These are phyloP conservation scores for Aspergillus sclerotialis DNA, from an alignment of 2,329 filamentous ascomycete species.

Conservation along the genomic window DNA sequence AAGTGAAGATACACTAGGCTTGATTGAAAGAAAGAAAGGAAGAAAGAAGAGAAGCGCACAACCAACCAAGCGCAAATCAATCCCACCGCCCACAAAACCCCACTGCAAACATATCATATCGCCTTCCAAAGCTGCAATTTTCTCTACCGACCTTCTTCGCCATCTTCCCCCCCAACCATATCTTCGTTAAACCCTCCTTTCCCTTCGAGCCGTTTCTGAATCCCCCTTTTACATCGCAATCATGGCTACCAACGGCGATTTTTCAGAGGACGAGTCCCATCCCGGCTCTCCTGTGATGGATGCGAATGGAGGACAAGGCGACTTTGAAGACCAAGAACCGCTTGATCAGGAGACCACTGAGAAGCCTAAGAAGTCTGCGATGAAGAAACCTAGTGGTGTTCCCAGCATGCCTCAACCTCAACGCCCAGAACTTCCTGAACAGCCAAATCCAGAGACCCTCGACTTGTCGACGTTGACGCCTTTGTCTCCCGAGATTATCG, in stretches of 20 bases:
- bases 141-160: too few species aligned
- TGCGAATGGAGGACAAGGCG: slow-evolving; percentile 55
- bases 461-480: slow-evolving; percentile 75
- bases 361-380: slow-evolving; percentile 70
- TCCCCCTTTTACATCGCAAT: slow-evolving; percentile 27
- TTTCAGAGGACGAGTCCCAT: slow-evolving; percentile 48
- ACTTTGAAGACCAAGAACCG: slow-evolving; percentile 70
- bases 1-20: too few species aligned
- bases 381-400: slow-evolving; percentile 68
- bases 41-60: too few species aligned
- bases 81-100: too few species aligned
- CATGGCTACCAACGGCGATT: slow-evolving; percentile 52
- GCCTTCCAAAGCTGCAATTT: too few species aligned
- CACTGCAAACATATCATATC: too few species aligned
- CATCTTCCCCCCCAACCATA: too few species aligned
- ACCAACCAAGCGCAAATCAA: too few species aligned
- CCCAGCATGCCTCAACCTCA: slow-evolving; percentile 50
- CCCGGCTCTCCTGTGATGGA: slow-evolving; percentile 48
- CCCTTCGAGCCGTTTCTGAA: slow-evolving; percentile 7
- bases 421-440: slow-evolving; percentile 68
- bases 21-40: too few species aligned
- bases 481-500: slow-evolving; percentile 92
- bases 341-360: slow-evolving; percentile 54
- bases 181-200: too few species aligned
- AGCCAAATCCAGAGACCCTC: slow-evolving; percentile 86